These are phyloP conservation scores for Sordariomycetes sp. DNA, from an alignment of 2,329 filamentous ascomycete genomes.

Conservation along the genomic window DNA sequence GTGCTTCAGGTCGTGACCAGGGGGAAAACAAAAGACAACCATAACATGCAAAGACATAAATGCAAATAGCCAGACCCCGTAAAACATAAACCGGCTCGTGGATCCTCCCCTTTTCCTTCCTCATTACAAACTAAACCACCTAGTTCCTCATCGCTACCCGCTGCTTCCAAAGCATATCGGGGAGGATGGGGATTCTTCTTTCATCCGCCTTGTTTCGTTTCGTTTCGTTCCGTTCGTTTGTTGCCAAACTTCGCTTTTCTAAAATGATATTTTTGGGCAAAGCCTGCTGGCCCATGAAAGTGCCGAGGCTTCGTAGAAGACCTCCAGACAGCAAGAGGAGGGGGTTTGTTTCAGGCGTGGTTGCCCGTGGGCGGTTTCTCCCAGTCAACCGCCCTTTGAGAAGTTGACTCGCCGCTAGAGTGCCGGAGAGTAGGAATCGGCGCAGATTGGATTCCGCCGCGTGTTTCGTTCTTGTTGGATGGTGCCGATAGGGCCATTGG, in stretches of 20 bases:
- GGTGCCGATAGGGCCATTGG: too few relatives aligned
- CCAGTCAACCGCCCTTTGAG: neutral
- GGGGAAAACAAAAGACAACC: slow-evolving; percentile 1
- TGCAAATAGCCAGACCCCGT: neutral
- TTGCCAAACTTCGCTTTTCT: slow-evolving; percentile 5
- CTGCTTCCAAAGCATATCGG: neutral
- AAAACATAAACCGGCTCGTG: neutral
- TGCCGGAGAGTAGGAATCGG: too few relatives aligned
- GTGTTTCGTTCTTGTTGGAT: neutral
- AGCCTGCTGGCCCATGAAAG: neutral
- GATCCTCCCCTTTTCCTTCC: neutral
- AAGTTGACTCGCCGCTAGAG: neutral
- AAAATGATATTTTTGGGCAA: neutral
- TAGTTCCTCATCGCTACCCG: neutral
- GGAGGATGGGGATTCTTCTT: neutral
- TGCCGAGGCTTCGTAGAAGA: neutral
- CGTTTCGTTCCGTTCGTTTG: slow-evolving; percentile 5
- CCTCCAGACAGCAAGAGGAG: neutral
- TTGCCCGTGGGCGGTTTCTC: neutral
- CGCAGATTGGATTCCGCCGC: too few relatives aligned
- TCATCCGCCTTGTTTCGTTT: neutral
- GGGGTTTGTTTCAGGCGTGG: neutral
- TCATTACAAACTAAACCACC: neutral
- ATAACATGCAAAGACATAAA: neutral
- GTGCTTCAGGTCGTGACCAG: neutral